Conservation (phyloP, 768 basidiomycete genomes). For the Suillus weaverae region DNA sequence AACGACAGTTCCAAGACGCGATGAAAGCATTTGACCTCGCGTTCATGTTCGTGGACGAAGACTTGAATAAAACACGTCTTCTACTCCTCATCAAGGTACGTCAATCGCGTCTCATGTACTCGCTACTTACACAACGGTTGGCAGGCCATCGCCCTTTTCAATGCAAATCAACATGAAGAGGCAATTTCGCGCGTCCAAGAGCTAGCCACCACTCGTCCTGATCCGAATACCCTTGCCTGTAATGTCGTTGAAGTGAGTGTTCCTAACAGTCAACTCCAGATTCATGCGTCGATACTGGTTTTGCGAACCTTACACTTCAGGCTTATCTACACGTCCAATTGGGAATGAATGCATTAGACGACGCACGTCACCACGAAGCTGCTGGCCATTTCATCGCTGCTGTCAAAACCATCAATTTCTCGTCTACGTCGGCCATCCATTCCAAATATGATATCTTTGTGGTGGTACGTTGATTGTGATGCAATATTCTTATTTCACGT, state of each 20-base stretch:
- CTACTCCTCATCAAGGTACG: neutral
- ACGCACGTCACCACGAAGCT: neutral
- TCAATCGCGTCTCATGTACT: neutral
- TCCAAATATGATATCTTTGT: no score
- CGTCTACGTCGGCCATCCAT: no score
- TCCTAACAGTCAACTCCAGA: no score
- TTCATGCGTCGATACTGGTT: neutral
- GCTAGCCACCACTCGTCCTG: neutral
- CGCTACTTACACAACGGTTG: neutral
- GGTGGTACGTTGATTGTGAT: no score
- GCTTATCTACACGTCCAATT: neutral
- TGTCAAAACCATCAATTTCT: no score
- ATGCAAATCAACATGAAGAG: neutral
- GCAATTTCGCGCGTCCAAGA: neutral
- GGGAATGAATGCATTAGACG: neutral
- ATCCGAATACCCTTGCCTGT: neutral
- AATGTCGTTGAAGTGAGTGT: neutral
- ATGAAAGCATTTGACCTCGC: neutral
- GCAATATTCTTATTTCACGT: no score
- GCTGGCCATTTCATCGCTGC: neutral
- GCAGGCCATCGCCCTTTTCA: neutral
- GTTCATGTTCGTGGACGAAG: neutral
- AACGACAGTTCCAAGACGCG: neutral
- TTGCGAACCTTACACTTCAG: neutral
- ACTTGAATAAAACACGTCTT: neutral